Base-by-base conservation (phyloP, 2,329 filamentous ascomycete species). In the Fusarium sp. region DNA sequence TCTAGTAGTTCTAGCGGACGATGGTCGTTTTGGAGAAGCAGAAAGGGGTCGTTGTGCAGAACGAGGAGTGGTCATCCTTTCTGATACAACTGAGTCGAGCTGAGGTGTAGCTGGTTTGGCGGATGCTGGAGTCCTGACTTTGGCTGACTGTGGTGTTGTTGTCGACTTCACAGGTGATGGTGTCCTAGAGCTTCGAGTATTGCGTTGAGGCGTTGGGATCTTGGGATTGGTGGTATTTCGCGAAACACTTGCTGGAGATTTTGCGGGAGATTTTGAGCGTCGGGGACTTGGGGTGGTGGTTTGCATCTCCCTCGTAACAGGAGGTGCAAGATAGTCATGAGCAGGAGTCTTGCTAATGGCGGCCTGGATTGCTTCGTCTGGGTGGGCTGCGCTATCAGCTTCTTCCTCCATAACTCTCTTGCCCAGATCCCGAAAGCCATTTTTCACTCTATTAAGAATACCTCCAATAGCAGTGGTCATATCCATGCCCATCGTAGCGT, bases 391-490 rank as follows among this genome's bases (percentile, higher is more conserved):
- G 66, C 82, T 78, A 67, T 87, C 82, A 16, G 81, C 84, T 73
- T 90, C 88, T 69, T 86, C 80, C 70, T 90, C 87, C 86, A 90
- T 88, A 15, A 87, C 76, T 48, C 83, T 83, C 75, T 87, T 90
- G 11, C 84, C 87, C 38, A 79, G 75, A 69, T 80, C 67, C 38
- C 75, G 74, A 11, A 74, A 73, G n/a, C 62, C 69, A 12, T 69
- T 67, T 78, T 82, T 62, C n/a, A 57, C 70, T 34, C 72, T 76
- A 25, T 65, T 77, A 76, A 92, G 81, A 53, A 93, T 92, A 11
- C 84, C 84, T 12, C 91, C 90, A 48, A 92, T 82, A 8, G 86
- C 87, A 47, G 84, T 84, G 3, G 90, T 92, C 76, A 92, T 88
- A 47, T 92, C 90, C 90, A 92, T 92, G 1, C 85, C 88, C 77